Evolutionary conservation across 1,284 basidiomycete genomes (phyloP).

Genomic region (Rhodotorula sp.): DNA sequence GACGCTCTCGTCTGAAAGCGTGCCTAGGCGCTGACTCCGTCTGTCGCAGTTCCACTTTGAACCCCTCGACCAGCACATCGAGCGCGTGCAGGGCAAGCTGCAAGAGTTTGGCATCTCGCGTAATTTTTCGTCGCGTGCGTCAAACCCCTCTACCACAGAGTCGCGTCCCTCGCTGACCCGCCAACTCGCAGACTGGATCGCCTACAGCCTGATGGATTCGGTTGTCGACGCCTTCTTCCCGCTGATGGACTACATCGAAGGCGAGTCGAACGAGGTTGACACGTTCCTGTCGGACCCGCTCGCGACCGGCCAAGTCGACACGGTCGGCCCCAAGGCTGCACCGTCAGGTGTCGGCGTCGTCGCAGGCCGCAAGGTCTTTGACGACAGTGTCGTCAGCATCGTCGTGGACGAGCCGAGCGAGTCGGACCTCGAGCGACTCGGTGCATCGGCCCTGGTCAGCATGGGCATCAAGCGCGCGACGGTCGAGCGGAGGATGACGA

Average conservation of each 20-base stretch:
- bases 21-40: not conserved
- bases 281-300: constrained; percentile 60
- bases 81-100: constrained; percentile 72
- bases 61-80: constrained; percentile 82
- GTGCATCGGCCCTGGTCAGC: not conserved
- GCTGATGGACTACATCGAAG: constrained; percentile 76
- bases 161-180: not conserved
- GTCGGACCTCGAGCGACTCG: constrained; percentile 41
- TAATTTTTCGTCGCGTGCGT: constrained; percentile 65
- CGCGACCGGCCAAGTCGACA: constrained; percentile 5
- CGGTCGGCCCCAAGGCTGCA: constrained; percentile 1
- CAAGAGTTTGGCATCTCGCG: constrained; percentile 59
- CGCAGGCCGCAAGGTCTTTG: constrained; percentile 31
- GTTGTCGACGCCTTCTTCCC: constrained; percentile 95
- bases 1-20: no score
- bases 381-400: constrained; percentile 37
- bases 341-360: constrained; percentile 28
- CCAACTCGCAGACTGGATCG: constrained; percentile 76
- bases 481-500: constrained; percentile 14
- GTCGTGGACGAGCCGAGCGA: constrained; percentile 42
- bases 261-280: constrained; percentile 78
- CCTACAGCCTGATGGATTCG: constrained; percentile 88
- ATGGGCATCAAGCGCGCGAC: constrained; percentile 32
- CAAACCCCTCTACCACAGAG: no score
- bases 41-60: constrained; percentile 80